Base-by-base conservation (phyloP, 495 filamentous ascomycete species). In the Neurospora sp. region DNA sequence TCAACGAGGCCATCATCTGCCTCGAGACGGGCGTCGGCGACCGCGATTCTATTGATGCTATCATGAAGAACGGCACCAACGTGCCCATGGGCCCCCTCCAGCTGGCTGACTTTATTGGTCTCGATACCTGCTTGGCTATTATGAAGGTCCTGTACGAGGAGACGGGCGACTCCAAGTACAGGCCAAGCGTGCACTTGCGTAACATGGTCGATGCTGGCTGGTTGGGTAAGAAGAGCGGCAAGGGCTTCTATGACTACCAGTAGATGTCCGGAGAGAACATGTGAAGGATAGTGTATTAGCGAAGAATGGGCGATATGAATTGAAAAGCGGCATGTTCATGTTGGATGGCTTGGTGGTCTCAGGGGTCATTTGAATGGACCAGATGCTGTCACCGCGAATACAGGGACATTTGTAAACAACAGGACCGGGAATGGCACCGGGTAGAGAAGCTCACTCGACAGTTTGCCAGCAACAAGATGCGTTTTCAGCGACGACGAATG, bases 31-130 rank as follows among this genome's bases (percentile, higher is more conserved):
- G 93, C 3, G 89, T 99, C 3, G 96, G 96, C 18, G 84, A 85
- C 71, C 90, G 91, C 71, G 93, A 98, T 72, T 91, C 94, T 75
- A 98, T 99, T 73, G 96, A 99, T 79, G 91, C 85, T 73, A 98
- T 99, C 76, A 99, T 99, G 96, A 98, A 97, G 88, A 97, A 97
- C 75, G 96, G 96, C 39, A 98, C 96, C 20, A 97, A 97, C 81
- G 96, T 98, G 68, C 96, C 96, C 9, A 99, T 99, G 96, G 96
- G 96, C 3, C 96, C 96, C 20, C 83, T 99, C 74, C 90, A 93
- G 77, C 82, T 99, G 79, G 96, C 96, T 8, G 96, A 99, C 81
- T 98, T 99, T 79, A 98, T 99, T 75, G 96, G 96, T 14, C 86
- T 99, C 27, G 96, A 99, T 80, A 99, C 96, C 0, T 99, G 96